phyloP scores from a whole-genome alignment of 768 basidiomycete genomes.

The Boletus reticulatus region DNA sequence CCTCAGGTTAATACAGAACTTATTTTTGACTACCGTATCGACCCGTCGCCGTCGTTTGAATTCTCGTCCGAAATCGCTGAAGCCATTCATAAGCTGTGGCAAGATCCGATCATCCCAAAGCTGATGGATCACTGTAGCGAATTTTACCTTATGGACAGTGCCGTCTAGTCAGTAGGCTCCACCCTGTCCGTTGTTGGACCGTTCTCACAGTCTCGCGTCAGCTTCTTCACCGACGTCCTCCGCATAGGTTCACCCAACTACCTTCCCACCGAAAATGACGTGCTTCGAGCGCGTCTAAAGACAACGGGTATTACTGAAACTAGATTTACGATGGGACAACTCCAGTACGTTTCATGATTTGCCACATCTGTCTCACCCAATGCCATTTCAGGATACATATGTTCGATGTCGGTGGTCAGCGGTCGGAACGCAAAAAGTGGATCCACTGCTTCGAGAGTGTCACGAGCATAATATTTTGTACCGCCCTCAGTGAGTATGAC shows the following conservation, averaged over 20 bases:
- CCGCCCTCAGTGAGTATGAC: constrained; percentile 73
- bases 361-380: neutral
- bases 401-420: constrained; percentile 80
- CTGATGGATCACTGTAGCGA: constrained; percentile 62
- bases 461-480: constrained; percentile 77
- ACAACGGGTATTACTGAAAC: constrained; percentile 92
- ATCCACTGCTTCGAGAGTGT: constrained; percentile 80
- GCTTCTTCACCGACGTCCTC: constrained; percentile 84
- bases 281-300: constrained; percentile 85
- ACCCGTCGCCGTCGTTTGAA: constrained; percentile 39
- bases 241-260: constrained; percentile 83
- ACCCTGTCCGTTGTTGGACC: neutral
- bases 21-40: constrained; percentile 55
- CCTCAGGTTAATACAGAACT: constrained; percentile 51
- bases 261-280: constrained; percentile 81
- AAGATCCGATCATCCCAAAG: constrained; percentile 56
- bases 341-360: constrained; percentile 42
- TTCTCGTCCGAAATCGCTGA: constrained; percentile 66
- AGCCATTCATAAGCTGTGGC: constrained; percentile 68
- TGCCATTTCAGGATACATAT: constrained; percentile 48
- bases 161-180: constrained; percentile 64
- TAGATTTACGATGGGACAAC: constrained; percentile 65
- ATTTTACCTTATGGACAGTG: constrained; percentile 96
- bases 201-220: constrained; percentile 25
- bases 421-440: constrained; percentile 82